Conservation (phyloP, 2,329 filamentous ascomycete genomes). For the Daldinia eschscholtzii region DNA sequence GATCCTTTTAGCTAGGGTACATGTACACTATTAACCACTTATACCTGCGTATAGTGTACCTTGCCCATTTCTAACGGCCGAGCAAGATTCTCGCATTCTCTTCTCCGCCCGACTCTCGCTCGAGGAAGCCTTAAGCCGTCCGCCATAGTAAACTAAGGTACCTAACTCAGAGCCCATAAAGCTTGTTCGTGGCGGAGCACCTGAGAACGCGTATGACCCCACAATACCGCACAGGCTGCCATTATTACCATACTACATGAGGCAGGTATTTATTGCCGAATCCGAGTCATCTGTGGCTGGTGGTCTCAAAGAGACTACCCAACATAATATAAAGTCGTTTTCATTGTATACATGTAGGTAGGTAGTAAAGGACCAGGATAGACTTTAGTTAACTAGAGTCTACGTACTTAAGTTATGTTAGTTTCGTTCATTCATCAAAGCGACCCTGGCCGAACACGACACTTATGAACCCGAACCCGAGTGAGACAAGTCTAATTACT, state of each 20-base stretch:
- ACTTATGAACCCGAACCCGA: no score
- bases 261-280: background rate
- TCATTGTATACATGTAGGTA: no score
- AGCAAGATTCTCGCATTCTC: background rate
- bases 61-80: background rate
- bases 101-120: slow-evolving; percentile 3
- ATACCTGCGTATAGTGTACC: background rate
- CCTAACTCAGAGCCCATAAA: background rate
- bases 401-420: no score
- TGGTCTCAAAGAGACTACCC: background rate
- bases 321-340: background rate
- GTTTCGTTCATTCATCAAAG: no score
- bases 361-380: no score
- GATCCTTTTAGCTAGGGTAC: no score
- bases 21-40: background rate
- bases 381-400: no score
- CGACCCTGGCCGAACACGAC: no score
- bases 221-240: background rate
- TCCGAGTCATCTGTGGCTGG: background rate
- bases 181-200: slow-evolving; percentile 8
- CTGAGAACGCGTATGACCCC: slow-evolving; percentile 1
- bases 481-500: no score
- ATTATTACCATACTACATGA: background rate
- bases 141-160: background rate
- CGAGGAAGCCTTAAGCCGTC: background rate